Evolutionary conservation across 148 eudicot genomes (phyloP).

Genomic region (Arbutus unedo): DNA sequence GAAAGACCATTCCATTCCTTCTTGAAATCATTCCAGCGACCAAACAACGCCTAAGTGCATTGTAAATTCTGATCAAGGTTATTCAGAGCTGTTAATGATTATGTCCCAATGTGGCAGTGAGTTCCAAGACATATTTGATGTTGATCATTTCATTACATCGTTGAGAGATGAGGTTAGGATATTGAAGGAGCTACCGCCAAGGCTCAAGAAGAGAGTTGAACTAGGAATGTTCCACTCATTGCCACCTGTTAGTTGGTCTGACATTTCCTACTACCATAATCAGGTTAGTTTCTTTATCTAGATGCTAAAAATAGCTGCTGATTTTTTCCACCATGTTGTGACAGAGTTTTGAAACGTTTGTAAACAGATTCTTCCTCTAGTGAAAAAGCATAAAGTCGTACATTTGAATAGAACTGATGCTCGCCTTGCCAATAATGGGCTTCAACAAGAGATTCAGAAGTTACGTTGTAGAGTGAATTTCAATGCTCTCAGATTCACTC

Average conservation of each 20-base stretch:
- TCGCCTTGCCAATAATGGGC: constrained; percentile 71
- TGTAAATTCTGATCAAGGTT: not conserved
- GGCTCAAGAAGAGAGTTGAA: constrained; percentile 53
- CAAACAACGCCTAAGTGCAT: not conserved
- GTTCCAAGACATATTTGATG: constrained; percentile 65
- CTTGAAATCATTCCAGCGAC: not conserved
- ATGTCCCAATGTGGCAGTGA: constrained; percentile 39
- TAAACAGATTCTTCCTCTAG: constrained; percentile 63
- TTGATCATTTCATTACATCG: constrained; percentile 63
- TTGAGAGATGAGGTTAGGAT: constrained; percentile 67
- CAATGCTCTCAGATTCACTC: constrained; percentile 57
- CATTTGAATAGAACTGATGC: constrained; percentile 70
- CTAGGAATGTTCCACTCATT: constrained; percentile 46
- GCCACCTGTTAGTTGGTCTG: constrained; percentile 79
- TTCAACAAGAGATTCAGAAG: constrained; percentile 55
- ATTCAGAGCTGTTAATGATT: not conserved
- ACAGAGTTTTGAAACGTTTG: constrained; percentile 15
- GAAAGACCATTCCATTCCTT: not conserved
- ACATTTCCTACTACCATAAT: constrained; percentile 64
- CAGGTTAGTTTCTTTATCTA: constrained; percentile 36
- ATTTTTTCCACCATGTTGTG: not conserved
- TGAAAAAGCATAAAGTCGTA: constrained; percentile 60
- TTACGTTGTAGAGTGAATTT: constrained; percentile 66
- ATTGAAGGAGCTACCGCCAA: constrained; percentile 62
- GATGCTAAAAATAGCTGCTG: not conserved